phyloP scores from a whole-genome alignment of 768 basidiomycete genomes.

The Astraeus odoratus region DNA sequence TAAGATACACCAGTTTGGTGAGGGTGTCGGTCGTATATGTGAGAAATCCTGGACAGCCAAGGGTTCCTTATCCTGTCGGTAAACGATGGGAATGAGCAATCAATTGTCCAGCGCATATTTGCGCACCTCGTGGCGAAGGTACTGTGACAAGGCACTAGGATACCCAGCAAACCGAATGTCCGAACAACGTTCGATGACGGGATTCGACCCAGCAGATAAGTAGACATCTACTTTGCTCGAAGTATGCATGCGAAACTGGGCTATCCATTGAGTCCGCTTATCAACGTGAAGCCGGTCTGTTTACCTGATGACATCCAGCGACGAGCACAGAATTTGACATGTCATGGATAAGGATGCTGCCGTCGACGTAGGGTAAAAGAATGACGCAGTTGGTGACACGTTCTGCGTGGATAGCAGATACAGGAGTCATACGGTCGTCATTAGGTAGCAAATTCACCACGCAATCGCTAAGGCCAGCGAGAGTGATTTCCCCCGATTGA shows the following conservation, averaged over 20 bases:
- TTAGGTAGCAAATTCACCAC: conserved; percentile 57
- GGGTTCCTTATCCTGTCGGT: conserved; percentile 30
- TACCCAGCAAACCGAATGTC: conserved; percentile 59
- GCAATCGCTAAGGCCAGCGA: conserved; percentile 62
- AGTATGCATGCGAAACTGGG: conserved; percentile 83
- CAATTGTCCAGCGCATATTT: not conserved
- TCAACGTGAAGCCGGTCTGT: not conserved
- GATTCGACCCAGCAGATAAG: conserved; percentile 60
- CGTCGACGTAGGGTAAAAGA: conserved; percentile 55
- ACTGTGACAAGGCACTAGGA: conserved; percentile 30
- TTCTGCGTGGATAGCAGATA: conserved; percentile 32
- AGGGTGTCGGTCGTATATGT: conserved; percentile 67
- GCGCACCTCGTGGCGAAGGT: conserved; percentile 11
- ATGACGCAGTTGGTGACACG: conserved; percentile 55
- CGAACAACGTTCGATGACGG: conserved; percentile 73
- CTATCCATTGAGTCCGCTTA: not conserved
- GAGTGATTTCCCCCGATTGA: conserved; percentile 41
- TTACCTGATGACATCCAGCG: conserved; percentile 77
- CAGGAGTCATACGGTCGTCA: conserved; percentile 1
- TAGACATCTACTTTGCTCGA: conserved; percentile 60
- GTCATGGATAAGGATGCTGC: conserved; percentile 70
- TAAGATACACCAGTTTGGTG: conserved; percentile 60
- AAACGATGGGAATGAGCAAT: not conserved
- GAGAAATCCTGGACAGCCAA: conserved; percentile 77
- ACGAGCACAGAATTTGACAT: conserved; percentile 57